Conservation (phyloP, 1,284 basidiomycete species). For the Xerocomus amazonicus region DNA sequence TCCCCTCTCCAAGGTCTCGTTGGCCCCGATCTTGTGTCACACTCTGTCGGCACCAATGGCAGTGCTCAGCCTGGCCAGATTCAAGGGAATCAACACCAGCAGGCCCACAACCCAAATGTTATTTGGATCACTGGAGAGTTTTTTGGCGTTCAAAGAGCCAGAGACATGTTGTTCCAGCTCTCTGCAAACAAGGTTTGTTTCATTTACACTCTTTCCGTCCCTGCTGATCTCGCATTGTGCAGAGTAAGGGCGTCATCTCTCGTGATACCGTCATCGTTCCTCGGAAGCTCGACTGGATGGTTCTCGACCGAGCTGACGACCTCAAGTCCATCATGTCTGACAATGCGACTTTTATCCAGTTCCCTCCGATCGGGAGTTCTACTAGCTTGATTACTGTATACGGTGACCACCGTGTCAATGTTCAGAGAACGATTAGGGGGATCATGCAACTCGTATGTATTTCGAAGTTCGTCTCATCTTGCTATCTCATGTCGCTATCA, state of each 20-base stretch:
- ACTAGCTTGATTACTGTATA: constrained; percentile 92
- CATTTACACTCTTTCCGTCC: background rate
- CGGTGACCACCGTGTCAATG: constrained; percentile 92
- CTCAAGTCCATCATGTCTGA: constrained; percentile 91
- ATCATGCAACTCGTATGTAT: constrained; percentile 89
- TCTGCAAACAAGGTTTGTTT: constrained; percentile 77
- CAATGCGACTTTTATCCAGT: constrained; percentile 94
- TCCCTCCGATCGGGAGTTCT: constrained; percentile 87
- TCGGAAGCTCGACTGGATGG: constrained; percentile 97
- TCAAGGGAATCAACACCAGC: constrained; percentile 22
- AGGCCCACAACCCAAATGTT: constrained; percentile 60
- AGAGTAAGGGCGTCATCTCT: constrained; percentile 91
- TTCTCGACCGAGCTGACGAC: constrained; percentile 89
- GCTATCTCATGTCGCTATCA: constrained; percentile 30
- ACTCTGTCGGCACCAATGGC: constrained; percentile 37
- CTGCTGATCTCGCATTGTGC: constrained; percentile 11
- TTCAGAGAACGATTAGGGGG: constrained; percentile 91
- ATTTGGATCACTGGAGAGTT: constrained; percentile 99
- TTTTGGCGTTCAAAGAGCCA: constrained; percentile 91
- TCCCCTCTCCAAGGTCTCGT: constrained; percentile 87
- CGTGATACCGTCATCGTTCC: constrained; percentile 92
- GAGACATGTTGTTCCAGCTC: constrained; percentile 91
- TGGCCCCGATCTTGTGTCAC: constrained; percentile 50
- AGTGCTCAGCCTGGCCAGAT: constrained; percentile 18
- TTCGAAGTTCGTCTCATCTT: constrained; percentile 7